A percentile compares a stretch with the other conserved stretches of the same genome.
These are phyloP conservation scores for Diospyros lotus DNA, from an alignment of 148 eudicot genomes.

Conservation along the genomic window DNA sequence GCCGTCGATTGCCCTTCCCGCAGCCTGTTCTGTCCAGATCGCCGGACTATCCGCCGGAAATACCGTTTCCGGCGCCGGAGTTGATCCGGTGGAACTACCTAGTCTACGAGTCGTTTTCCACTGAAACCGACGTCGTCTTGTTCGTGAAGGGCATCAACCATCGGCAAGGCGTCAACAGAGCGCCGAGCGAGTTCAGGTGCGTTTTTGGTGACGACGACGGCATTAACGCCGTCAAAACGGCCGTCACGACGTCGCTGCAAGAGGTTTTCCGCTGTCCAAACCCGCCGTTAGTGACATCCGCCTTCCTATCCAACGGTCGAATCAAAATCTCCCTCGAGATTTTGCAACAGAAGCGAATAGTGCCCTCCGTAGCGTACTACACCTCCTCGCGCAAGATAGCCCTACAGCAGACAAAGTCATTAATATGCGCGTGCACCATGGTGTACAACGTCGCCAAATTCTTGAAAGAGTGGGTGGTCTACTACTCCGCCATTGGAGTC, in stretches of 20 bases:
- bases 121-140: constrained; percentile 56
- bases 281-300: background rate
- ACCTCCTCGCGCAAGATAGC: constrained; percentile 28
- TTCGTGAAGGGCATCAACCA: constrained; percentile 58
- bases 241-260: constrained; percentile 45
- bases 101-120: constrained; percentile 45
- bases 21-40: constrained; percentile 30
- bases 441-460: constrained; percentile 56
- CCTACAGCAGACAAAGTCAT: constrained; percentile 13
- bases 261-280: constrained; percentile 64
- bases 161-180: constrained; percentile 48
- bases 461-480: constrained; percentile 67
- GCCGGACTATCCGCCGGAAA: background rate
- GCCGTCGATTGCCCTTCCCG: constrained; percentile 35
- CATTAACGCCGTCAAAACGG: constrained; percentile 30
- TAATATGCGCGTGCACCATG: constrained; percentile 73
- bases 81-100: constrained; percentile 49
- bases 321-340: constrained; percentile 43
- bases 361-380: constrained; percentile 54
- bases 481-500: constrained; percentile 57
- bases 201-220: constrained; percentile 35
- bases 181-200: constrained; percentile 43
- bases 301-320: constrained; percentile 27
- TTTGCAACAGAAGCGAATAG: constrained; percentile 14
- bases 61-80: constrained; percentile 11